Evolutionary conservation across 352 stramenopile genomes (phyloP), one percentile per base, ranked within the genome.

Genomic region (Globisporangium viniferum): DNA sequence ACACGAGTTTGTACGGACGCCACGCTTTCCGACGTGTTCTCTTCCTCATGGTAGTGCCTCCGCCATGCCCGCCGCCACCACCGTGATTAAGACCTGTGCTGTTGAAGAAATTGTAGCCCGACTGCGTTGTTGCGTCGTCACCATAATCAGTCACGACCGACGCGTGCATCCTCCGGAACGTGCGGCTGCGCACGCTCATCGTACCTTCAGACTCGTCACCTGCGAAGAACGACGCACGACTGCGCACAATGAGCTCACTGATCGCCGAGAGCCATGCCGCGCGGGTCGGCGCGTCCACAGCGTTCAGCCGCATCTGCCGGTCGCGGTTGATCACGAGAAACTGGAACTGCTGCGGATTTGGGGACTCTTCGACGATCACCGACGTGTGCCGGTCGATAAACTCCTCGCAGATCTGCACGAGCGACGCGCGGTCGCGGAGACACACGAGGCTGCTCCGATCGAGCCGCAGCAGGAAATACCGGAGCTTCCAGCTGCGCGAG

Each of bases 401-500:
- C 27, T 87, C 83, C 48, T 94, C 85, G 24, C 70, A 80, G 15
- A 91, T 70, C 56, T 90, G 79, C 18, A 96, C 76, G 59, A 94
- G 82, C 20, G 84, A 93, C 51, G 81, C 75, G 9, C 80, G 71
- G 48, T 96, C 88, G 51, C 81, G 84, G 1, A 96, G 76, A 75
- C 87, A 92, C 20, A 96, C 77, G 9, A 96, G 76, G 46, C 77
- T 84, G 61, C 87, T 93, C 0, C 79, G 84, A 59, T 94, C 86
- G 48, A 72, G 77, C 0, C 83, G 76, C 5, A 96, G 72, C 46
- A 94, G 68, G 46, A 91, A 96, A 64, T 94, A 96, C 0, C 88
- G 83, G 29, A 96, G 77, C 73, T 93, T 94, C 88, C 88, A 96
- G 54, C 79, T 92, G 33, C 84, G 71, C 20, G 88, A 92, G n/a